Base-by-base conservation (phyloP, 495 filamentous ascomycete species). In the Aspergillus haitiensis region DNA sequence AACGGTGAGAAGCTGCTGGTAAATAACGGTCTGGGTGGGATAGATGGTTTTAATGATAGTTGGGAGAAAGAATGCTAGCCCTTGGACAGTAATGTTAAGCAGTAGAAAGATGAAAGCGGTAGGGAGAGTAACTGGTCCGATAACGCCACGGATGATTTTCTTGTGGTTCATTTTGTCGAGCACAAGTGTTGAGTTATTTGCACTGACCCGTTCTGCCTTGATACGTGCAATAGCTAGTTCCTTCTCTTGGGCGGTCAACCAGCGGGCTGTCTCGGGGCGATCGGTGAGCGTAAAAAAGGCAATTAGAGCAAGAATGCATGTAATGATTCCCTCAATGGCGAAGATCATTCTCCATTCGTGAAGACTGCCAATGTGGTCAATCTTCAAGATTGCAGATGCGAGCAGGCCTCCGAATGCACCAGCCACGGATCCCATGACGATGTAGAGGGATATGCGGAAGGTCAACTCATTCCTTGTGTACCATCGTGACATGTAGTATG, bases 261-360 rank as follows among this genome's bases (percentile, higher is more conserved):
- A 91, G 27, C 70, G 71, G 0, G 88, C 87, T 3, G 81, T 85
- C 33, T 82, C 82, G 0, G 89, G 86, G 2, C 81, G 79, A 66
- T 92, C 87, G 0, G 89, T 90, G 58, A 92, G 72, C 9, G 79
- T 79, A 40, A 82, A 78, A 46, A 78, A 92, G 1, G 81, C 77
- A 13, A 86, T 59, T 3, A 85, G 46, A 0, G 81, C 83, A 2
- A 89, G 72, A 3, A 84, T 52, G 56, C 89, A 77, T 0, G 82
- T 86, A 32, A 90, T 86, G 7, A 91, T 72, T 1, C 90, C 90
- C 66, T 93, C 90, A 27, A 90, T 85, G 10, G 90, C 78, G 68
- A 93, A 92, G 21, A 93, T 78, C 35, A 92, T 79, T 11, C 87
- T 77, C 90, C 90, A 93, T 18, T 78, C 84, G 33, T 67, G 66